Evolutionary conservation across 371 early-diverging fungal genomes (phyloP).

Genomic region (Saksenaea vasiformis): DNA sequence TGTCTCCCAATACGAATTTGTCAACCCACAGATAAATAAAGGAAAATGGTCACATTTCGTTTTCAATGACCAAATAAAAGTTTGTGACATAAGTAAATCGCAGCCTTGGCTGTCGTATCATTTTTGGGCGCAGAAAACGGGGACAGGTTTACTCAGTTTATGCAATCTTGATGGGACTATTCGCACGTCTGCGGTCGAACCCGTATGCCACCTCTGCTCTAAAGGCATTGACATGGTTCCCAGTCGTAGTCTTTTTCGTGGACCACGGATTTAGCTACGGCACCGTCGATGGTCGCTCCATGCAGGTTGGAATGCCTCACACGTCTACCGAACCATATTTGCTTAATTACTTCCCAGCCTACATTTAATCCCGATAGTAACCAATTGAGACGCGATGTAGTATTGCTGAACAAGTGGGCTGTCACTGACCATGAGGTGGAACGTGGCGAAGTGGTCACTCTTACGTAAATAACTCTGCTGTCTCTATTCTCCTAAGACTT

Average conservation of each 20-base stretch:
- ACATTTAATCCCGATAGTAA: conserved; percentile 90
- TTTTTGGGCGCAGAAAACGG: too few relatives aligned
- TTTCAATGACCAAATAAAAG: too few relatives aligned
- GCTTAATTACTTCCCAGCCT: conserved; percentile 49
- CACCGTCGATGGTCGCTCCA: conserved; percentile 65
- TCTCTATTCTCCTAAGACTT: background rate
- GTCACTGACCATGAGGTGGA: conserved; percentile 52
- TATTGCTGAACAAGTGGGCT: conserved; percentile 75
- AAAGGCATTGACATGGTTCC: conserved; percentile 56
- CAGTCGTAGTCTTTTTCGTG: conserved; percentile 58
- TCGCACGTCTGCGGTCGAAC: conserved; percentile 28
- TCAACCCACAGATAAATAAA: too few relatives aligned
- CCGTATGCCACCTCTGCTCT: conserved; percentile 31
- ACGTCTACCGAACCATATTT: background rate
- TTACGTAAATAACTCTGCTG: conserved; percentile 50
- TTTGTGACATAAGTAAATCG: too few relatives aligned
- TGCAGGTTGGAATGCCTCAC: conserved; percentile 59
- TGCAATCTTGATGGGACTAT: conserved; percentile 9
- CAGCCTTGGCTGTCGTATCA: too few relatives aligned
- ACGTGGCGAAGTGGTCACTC: conserved; percentile 84
- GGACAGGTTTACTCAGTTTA: too few relatives aligned
- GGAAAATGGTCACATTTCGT: too few relatives aligned
- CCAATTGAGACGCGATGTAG: conserved; percentile 66
- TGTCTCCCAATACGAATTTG: too few relatives aligned
- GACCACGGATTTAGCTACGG: conserved; percentile 67